phyloP scores from a whole-genome alignment of 192 early-diverging fungal species.

The Chytriomyces confervae region DNA sequence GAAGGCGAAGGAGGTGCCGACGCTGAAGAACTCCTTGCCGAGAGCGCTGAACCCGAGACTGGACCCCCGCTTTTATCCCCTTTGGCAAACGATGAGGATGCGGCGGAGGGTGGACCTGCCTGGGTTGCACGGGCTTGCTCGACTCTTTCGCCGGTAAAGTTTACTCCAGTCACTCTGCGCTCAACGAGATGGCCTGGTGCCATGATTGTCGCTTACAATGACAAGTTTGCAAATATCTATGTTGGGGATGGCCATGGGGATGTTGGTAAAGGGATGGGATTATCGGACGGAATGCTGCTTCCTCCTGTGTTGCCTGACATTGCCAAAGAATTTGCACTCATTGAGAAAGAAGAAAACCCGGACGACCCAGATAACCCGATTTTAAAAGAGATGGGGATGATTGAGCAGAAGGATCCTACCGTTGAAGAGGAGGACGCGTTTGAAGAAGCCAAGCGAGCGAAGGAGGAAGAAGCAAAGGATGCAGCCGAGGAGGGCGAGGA shows the following conservation, averaged over 20 bases:
- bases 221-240: conserved; percentile 69
- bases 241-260: conserved; percentile 66
- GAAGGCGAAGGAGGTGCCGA: conserved; percentile 40
- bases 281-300: conserved; percentile 37
- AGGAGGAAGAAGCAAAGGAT: conserved; percentile 55
- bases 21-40: conserved; percentile 41
- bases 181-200: conserved; percentile 68
- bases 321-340: conserved; percentile 53
- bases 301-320: conserved; percentile 52
- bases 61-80: conserved; percentile 55
- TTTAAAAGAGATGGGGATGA: conserved; percentile 31
- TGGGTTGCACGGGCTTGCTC: conserved; percentile 58
- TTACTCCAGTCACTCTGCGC: conserved; percentile 58
- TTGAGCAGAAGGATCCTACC: conserved; percentile 65
- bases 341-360: conserved; percentile 43
- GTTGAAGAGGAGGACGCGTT: conserved; percentile 60
- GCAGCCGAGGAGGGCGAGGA: conserved; percentile 57
- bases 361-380: conserved; percentile 32
- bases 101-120: conserved; percentile 50
- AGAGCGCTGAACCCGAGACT: conserved; percentile 56
- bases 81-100: conserved; percentile 51
- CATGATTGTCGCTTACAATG: conserved; percentile 59
- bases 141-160: conserved; percentile 51
- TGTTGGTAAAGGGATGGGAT: background rate
- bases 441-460: conserved; percentile 57